Conservation (phyloP, 2,329 filamentous ascomycete genomes). For the Colletotrichum gloeosporioides region DNA sequence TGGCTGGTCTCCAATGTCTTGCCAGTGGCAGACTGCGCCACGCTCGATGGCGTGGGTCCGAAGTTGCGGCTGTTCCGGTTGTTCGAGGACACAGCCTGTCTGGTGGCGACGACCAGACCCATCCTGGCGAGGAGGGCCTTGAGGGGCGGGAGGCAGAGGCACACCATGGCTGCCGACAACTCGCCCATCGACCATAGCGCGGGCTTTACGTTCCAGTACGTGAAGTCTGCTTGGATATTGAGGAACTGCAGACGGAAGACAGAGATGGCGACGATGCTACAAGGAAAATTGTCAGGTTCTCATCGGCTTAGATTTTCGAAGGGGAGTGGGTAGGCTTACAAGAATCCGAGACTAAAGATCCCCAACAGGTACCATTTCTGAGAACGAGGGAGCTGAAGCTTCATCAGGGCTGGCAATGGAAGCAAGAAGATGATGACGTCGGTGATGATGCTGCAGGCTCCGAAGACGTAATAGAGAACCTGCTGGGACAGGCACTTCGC, state of each 20-base stretch:
- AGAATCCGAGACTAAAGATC: constrained; percentile 32
- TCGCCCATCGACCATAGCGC: constrained; percentile 27
- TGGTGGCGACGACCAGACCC: background rate
- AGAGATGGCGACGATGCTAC: constrained; percentile 28
- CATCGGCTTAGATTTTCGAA: background rate
- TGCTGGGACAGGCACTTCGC: constrained; percentile 24
- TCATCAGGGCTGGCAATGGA: constrained; percentile 29
- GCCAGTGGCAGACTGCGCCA: background rate
- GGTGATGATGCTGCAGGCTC: constrained; percentile 28
- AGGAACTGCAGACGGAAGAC: constrained; percentile 27
- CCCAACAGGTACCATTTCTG: constrained; percentile 29
- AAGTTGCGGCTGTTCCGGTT: background rate
- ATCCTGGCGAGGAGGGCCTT: constrained; percentile 1
- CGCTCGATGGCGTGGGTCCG: background rate
- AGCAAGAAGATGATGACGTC: constrained; percentile 30
- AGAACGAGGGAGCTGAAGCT: constrained; percentile 23
- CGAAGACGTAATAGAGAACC: constrained; percentile 27
- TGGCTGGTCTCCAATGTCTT: background rate
- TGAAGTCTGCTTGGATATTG: constrained; percentile 17
- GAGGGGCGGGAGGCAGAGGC: constrained; percentile 27
- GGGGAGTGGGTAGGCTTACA: constrained; percentile 22
- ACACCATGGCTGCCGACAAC: constrained; percentile 25
- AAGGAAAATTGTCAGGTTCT: background rate
- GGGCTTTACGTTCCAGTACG: constrained; percentile 26
- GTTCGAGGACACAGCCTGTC: background rate